A percentile compares a stretch with the other conserved stretches of the same genome.
Conservation (phyloP, 1,284 basidiomycete genomes). For the Rhodotorula sp. region DNA sequence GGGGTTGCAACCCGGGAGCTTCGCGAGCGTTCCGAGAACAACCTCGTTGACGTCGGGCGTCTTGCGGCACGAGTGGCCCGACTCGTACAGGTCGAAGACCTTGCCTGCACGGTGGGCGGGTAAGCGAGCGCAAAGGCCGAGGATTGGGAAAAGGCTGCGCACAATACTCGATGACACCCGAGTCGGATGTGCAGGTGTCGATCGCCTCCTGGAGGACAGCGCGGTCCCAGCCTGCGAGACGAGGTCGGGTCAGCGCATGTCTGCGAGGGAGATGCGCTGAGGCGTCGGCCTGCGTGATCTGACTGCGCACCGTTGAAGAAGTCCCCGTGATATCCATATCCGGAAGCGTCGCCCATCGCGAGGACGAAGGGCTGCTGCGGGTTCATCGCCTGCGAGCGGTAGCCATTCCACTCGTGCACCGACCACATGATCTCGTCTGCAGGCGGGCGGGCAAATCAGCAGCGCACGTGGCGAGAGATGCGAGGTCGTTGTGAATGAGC, state of each 20-base stretch:
- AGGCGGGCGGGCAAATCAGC: constrained; percentile 1
- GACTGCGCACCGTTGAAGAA: constrained; percentile 55
- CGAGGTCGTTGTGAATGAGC: no score
- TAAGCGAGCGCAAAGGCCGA: constrained; percentile 26
- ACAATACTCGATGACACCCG: constrained; percentile 56
- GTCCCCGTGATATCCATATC: constrained; percentile 52
- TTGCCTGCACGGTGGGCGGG: neutral
- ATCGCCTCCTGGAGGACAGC: constrained; percentile 58
- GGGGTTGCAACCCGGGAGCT: constrained; percentile 49
- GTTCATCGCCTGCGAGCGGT: constrained; percentile 51
- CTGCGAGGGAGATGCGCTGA: no score
- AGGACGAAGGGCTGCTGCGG: constrained; percentile 57
- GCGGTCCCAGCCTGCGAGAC: no score
- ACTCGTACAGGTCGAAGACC: constrained; percentile 37
- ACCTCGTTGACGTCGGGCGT: constrained; percentile 51
- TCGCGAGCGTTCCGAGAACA: constrained; percentile 38
- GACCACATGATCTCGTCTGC: constrained; percentile 55
- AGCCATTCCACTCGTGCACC: constrained; percentile 51
- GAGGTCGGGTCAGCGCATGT: no score
- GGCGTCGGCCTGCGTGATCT: no score
- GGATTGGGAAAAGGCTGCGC: constrained; percentile 43
- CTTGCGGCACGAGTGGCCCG: constrained; percentile 49
- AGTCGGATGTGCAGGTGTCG: constrained; percentile 56
- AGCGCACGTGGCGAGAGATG: neutral
- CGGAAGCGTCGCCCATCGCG: constrained; percentile 55